Evolutionary conservation across 2,329 filamentous ascomycete genomes (phyloP).

Genomic region (Dothideomycetes sp.): DNA sequence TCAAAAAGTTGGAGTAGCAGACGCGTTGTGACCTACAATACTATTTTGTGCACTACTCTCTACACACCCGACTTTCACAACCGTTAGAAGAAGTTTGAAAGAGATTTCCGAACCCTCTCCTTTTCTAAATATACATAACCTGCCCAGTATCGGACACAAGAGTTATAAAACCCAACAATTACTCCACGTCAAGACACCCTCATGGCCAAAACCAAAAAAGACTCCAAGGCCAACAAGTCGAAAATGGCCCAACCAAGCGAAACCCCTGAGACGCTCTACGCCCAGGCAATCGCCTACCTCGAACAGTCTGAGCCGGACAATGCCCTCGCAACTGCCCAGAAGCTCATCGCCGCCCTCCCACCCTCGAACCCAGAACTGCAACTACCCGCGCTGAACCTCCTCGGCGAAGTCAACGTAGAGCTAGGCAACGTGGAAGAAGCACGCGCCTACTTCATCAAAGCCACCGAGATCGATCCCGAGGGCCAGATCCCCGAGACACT

Average conservation of each 20-base stretch:
- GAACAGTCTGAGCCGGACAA: conserved; percentile 48
- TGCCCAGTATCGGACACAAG: too few relatives aligned
- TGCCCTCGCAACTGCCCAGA: conserved; percentile 43
- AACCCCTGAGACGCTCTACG: conserved; percentile 44
- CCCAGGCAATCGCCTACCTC: conserved; percentile 44
- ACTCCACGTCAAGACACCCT: not conserved
- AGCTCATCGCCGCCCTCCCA: conserved; percentile 40
- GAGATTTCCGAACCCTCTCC: too few relatives aligned
- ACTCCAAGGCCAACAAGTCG: conserved; percentile 19
- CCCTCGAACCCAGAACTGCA: conserved; percentile 14
- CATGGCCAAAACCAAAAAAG: conserved; percentile 44
- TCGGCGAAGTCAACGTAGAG: conserved; percentile 75
- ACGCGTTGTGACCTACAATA: not conserved
- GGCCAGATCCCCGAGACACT: conserved; percentile 58
- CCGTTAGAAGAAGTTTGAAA: too few relatives aligned
- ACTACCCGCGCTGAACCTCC: conserved; percentile 59
- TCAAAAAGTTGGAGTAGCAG: not conserved
- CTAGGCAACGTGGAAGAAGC: conserved; percentile 71
- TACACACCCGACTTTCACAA: too few relatives aligned
- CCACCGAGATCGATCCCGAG: conserved; percentile 65
- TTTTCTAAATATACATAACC: too few relatives aligned
- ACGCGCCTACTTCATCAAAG: conserved; percentile 58
- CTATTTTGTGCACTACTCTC: too few relatives aligned
- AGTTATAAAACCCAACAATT: too few relatives aligned
- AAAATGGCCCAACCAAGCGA: conserved; percentile 27